Evolutionary conservation across 1,284 basidiomycete genomes (phyloP).

Genomic region (Sanguinoderma infundibulare): DNA sequence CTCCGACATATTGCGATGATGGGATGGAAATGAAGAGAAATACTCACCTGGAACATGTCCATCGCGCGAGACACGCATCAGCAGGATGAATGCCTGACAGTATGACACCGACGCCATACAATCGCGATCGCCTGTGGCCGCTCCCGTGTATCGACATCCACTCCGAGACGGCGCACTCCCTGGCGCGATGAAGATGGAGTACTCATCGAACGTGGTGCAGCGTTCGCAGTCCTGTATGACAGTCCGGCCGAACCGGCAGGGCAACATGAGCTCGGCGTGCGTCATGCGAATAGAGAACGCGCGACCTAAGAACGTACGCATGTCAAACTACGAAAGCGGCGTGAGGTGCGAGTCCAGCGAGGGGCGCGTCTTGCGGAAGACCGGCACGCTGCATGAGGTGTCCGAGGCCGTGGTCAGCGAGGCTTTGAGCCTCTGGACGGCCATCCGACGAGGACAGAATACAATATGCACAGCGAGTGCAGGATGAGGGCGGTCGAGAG

Average conservation of each 20-base stretch:
- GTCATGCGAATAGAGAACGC: slow-evolving; percentile 32
- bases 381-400: slow-evolving; percentile 44
- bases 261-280: neutral
- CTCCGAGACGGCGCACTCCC: slow-evolving; percentile 58
- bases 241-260: slow-evolving; percentile 63
- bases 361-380: slow-evolving; percentile 31
- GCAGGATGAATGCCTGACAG: slow-evolving; percentile 48
- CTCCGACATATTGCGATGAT: neutral
- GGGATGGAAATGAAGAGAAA: neutral
- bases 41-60: slow-evolving; percentile 61
- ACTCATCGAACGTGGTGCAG: slow-evolving; percentile 62
- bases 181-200: slow-evolving; percentile 61
- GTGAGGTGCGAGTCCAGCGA: slow-evolving; percentile 59
- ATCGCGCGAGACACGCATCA: slow-evolving; percentile 48
- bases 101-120: slow-evolving; percentile 51
- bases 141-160: slow-evolving; percentile 46
- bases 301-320: slow-evolving; percentile 59
- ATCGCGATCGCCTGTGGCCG: slow-evolving; percentile 52
- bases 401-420: slow-evolving; percentile 60
- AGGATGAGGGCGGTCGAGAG: slow-evolving; percentile 48
- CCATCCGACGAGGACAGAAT: slow-evolving; percentile 49
- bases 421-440: slow-evolving; percentile 57
- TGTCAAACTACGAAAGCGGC: slow-evolving; percentile 60
- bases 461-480: slow-evolving; percentile 60
- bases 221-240: slow-evolving; percentile 65